Conservation (phyloP, 2,329 filamentous ascomycete species). For the Verticillium albo-atrum region DNA sequence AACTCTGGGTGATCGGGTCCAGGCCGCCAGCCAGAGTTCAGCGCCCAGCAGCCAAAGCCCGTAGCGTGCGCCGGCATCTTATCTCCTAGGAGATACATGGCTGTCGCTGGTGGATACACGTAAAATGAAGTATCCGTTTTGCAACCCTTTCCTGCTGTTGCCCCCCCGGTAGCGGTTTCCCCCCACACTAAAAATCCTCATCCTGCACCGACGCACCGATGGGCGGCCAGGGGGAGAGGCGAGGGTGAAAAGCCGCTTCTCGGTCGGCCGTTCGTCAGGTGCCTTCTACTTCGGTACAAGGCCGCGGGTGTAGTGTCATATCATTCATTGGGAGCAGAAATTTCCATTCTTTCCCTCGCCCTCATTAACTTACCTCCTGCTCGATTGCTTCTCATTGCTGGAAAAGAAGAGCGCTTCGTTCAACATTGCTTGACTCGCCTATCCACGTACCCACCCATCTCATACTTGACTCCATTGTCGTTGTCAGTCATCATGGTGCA, state of each 20-base stretch:
- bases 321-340: not conserved
- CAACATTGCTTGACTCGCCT: not conserved
- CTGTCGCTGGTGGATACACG: not conserved
- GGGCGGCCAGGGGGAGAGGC: not conserved
- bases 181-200: not conserved
- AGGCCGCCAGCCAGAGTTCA: no score
- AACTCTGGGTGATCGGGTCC: not conserved
- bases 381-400: not conserved
- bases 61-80: not conserved
- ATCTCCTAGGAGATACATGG: not conserved
- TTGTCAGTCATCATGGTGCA: conserved; percentile 57
- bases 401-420: not conserved
- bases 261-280: not conserved
- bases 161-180: not conserved
- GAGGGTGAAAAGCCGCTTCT: not conserved
- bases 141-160: not conserved
- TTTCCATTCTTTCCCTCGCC: not conserved
- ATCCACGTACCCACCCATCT: not conserved
- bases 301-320: not conserved
- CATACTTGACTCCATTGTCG: not conserved
- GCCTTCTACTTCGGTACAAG: not conserved
- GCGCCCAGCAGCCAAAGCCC: no score
- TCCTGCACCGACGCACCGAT: not conserved
- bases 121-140: not conserved
- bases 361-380: not conserved